Conservation (phyloP, 768 basidiomycete species). For the Phallus indusiatus region DNA sequence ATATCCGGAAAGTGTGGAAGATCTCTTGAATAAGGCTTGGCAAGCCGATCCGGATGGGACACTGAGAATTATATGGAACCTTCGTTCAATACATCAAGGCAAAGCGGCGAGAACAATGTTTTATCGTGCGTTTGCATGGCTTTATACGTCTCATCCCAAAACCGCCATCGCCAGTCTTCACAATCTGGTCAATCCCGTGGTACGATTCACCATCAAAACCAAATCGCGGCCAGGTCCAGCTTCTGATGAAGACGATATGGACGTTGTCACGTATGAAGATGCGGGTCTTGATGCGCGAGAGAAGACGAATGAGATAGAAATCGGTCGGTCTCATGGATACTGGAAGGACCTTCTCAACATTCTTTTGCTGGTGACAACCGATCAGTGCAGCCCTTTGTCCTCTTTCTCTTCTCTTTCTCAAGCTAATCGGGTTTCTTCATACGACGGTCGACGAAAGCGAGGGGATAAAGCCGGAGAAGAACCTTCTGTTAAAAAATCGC, state of each 20-base stretch:
- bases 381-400: conserved; percentile 29
- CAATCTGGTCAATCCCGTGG: conserved; percentile 43
- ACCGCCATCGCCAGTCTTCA: conserved; percentile 57
- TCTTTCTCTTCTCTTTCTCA: conserved; percentile 7
- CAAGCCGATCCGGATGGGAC: conserved; percentile 47
- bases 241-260: not conserved
- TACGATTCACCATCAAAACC: conserved; percentile 23
- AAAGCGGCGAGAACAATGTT: conserved; percentile 52
- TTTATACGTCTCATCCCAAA: conserved; percentile 57
- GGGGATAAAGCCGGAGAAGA: conserved; percentile 5
- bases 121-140: conserved; percentile 54
- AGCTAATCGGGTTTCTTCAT: not conserved
- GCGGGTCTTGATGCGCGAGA: not conserved
- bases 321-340: conserved; percentile 43
- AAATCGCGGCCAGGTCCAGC: conserved; percentile 15
- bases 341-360: conserved; percentile 74
- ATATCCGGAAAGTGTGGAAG: conserved; percentile 18
- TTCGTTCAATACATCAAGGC: conserved; percentile 63
- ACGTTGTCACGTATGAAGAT: conserved; percentile 8
- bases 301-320: conserved; percentile 12
- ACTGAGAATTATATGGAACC: conserved; percentile 57
- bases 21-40: conserved; percentile 43
- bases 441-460: not conserved
- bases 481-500: conserved; percentile 5
- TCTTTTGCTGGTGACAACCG: conserved; percentile 46